Percentiles rank a stretch among this genome's conserved stretches.
Conservation (phyloP, 805 yeast genomes). For the Yarrowia keelungensis region DNA sequence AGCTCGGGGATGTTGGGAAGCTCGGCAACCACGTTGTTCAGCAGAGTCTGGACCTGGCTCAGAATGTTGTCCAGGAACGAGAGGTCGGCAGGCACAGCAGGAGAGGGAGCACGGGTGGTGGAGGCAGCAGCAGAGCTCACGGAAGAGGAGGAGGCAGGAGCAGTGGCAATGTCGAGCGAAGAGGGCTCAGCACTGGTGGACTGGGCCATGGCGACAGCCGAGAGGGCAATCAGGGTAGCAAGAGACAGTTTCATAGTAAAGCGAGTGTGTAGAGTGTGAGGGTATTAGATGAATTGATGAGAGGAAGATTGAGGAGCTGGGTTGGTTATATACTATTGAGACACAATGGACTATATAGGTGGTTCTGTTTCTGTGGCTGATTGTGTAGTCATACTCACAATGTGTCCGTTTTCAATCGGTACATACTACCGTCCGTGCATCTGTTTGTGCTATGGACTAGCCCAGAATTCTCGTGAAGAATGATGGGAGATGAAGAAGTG, state of each 20-base stretch:
- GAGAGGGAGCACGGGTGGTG: background rate
- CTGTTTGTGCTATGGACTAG: too few relatives aligned
- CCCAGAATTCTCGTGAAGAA: too few relatives aligned
- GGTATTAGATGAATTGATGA: background rate
- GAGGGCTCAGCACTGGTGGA: background rate
- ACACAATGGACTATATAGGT: too few relatives aligned
- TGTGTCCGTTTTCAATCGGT: too few relatives aligned
- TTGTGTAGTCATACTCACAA: too few relatives aligned
- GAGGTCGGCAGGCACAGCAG: background rate
- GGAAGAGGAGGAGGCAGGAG: background rate
- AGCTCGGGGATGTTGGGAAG: background rate
- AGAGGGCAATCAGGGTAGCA: background rate
- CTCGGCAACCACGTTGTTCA: background rate
- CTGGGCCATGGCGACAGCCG: background rate
- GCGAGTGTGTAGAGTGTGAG: background rate
- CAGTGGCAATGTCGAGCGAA: background rate
- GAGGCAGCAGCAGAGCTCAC: background rate
- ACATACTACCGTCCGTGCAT: too few relatives aligned
- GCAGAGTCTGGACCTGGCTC: background rate
- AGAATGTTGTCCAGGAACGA: background rate
- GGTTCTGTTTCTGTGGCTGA: too few relatives aligned
- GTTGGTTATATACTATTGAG: too few relatives aligned
- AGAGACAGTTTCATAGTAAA: conserved; percentile 3
- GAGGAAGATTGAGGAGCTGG: background rate
- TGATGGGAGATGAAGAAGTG: too few relatives aligned